phyloP scores from a whole-genome alignment of 805 yeast genomes.

The Lipomyces kockii region DNA sequence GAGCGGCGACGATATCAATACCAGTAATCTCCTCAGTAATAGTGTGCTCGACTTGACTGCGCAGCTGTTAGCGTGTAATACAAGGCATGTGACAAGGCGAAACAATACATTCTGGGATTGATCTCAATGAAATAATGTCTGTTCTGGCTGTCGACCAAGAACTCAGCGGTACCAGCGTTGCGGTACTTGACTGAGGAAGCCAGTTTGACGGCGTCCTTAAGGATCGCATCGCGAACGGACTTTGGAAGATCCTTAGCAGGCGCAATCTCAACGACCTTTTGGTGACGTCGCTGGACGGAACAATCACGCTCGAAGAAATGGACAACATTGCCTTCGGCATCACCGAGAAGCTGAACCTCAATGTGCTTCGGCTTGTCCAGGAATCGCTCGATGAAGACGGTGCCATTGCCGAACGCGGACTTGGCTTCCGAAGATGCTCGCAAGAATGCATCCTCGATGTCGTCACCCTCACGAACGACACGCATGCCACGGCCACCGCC shows the following conservation, averaged over 20 bases:
- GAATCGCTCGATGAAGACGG: constrained; percentile 96
- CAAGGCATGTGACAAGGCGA: not conserved
- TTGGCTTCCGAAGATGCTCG: constrained; percentile 95
- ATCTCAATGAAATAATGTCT: constrained; percentile 97
- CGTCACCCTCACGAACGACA: constrained; percentile 96
- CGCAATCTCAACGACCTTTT: constrained; percentile 97
- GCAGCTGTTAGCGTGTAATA: not conserved
- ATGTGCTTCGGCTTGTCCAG: constrained; percentile 95
- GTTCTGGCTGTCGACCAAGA: constrained; percentile 88
- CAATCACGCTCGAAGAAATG: constrained; percentile 98
- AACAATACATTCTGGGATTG: constrained; percentile 76
- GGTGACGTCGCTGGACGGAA: constrained; percentile 99
- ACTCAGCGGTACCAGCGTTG: constrained; percentile 99
- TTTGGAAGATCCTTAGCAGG: constrained; percentile 91
- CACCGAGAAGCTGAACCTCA: constrained; percentile 95
- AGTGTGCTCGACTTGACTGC: constrained; percentile 92
- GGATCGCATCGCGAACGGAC: constrained; percentile 85
- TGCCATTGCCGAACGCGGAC: constrained; percentile 97
- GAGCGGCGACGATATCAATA: constrained; percentile 96
- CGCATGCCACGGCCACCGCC: constrained; percentile 99
- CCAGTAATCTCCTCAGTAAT: constrained; percentile 99
- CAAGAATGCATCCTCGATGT: constrained; percentile 84
- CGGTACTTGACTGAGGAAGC: constrained; percentile 88
- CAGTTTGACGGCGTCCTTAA: constrained; percentile 91
- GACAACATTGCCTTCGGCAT: constrained; percentile 89